phyloP scores from a whole-genome alignment of 2,329 filamentous ascomycete species.

The Botrytis fabae region DNA sequence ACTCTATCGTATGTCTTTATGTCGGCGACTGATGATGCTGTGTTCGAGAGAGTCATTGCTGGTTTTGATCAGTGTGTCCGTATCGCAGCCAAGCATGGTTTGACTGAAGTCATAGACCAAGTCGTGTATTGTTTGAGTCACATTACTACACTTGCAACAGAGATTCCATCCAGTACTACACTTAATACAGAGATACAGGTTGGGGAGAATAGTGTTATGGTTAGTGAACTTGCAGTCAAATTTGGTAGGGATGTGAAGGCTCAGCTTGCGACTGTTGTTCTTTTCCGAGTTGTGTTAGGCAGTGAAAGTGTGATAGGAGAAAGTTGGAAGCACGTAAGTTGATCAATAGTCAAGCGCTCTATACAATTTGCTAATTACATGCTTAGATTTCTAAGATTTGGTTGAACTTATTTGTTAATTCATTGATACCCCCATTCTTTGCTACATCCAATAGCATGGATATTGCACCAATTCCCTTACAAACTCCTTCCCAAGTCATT shows the following conservation, averaged over 20 bases:
- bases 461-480: constrained; percentile 80
- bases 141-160: constrained; percentile 83
- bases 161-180: constrained; percentile 74
- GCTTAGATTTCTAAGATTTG: constrained; percentile 81
- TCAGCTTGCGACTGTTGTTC: constrained; percentile 89
- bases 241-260: constrained; percentile 92
- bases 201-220: constrained; percentile 92
- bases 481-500: constrained; percentile 88
- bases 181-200: constrained; percentile 96
- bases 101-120: constrained; percentile 86
- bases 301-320: constrained; percentile 75
- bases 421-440: constrained; percentile 74
- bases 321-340: constrained; percentile 75
- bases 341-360: constrained; percentile 34
- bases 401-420: constrained; percentile 95
- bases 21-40: constrained; percentile 94
- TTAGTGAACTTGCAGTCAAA: constrained; percentile 94
- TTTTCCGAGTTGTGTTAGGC: constrained; percentile 87
- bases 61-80: constrained; percentile 96
- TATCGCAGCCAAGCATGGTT: constrained; percentile 80
- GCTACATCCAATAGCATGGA: constrained; percentile 62
- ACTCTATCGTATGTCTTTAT: constrained; percentile 98
- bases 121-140: constrained; percentile 87
- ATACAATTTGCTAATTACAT: constrained; percentile 39
- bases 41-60: constrained; percentile 89